Evolutionary conservation across 805 yeast species (phyloP).

Genomic region (Wickerhamiella parazyma): DNA sequence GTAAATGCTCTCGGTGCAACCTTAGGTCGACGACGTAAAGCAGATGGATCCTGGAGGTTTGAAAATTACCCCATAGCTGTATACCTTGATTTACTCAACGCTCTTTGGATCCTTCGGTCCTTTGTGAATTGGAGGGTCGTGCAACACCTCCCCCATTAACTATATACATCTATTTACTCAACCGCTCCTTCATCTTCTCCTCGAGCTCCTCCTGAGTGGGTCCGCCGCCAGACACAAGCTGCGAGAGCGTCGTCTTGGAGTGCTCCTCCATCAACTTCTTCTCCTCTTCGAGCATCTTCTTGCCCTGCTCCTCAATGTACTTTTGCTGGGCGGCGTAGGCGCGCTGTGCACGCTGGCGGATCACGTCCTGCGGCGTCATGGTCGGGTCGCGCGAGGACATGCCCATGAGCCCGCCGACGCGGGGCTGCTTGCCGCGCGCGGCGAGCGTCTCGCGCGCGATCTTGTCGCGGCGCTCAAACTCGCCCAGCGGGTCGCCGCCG

Average conservation of each 20-base stretch:
- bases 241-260: conserved; percentile 62
- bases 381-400: conserved; percentile 34
- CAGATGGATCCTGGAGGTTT: too few relatives aligned
- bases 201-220: conserved; percentile 26
- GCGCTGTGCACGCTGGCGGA: conserved; percentile 85
- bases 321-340: conserved; percentile 74
- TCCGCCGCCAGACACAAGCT: conserved; percentile 60
- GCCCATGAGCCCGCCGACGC: conserved; percentile 54
- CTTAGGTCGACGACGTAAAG: too few relatives aligned
- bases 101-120: too few relatives aligned
- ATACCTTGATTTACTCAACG: too few relatives aligned
- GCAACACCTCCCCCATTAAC: too few relatives aligned
- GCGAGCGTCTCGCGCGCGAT: conserved; percentile 42
- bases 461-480: conserved; percentile 66
- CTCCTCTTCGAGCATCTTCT: conserved; percentile 36
- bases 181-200: conserved; percentile 16
- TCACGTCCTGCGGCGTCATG: conserved; percentile 72
- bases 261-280: conserved; percentile 58
- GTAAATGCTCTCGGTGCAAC: conserved; percentile 55
- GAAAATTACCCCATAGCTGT: too few relatives aligned
- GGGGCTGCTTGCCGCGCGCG: conserved; percentile 28
- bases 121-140: too few relatives aligned
- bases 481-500: conserved; percentile 47
- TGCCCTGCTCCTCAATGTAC: conserved; percentile 69
- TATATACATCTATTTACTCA: conserved; percentile 16